phyloP scores from a whole-genome alignment of 768 basidiomycete genomes.

The Galerina marginata region DNA sequence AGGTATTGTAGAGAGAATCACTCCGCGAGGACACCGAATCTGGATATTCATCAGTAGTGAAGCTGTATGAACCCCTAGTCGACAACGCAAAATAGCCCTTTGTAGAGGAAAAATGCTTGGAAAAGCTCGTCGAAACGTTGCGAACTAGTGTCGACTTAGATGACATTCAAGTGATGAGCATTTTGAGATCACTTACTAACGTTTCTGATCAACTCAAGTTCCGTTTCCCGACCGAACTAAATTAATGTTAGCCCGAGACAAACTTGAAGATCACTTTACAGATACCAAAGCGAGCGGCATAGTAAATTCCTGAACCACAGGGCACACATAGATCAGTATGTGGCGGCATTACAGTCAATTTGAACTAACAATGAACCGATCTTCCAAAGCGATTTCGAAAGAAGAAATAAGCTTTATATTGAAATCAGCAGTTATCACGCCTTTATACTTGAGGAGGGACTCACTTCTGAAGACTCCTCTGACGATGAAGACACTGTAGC shows the following conservation, averaged over 20 bases:
- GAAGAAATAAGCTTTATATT: constrained; percentile 61
- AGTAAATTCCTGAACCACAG: constrained; percentile 60
- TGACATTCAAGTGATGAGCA: background rate
- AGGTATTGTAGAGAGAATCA: constrained; percentile 36
- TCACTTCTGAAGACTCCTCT: constrained; percentile 63
- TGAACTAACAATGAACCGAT: constrained; percentile 63
- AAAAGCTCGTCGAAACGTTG: constrained; percentile 63
- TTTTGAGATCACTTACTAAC: constrained; percentile 52
- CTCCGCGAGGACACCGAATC: constrained; percentile 53
- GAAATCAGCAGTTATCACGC: constrained; percentile 10
- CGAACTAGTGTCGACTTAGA: constrained; percentile 36
- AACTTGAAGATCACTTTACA: background rate
- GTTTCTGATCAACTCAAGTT: constrained; percentile 69
- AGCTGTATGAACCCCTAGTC: constrained; percentile 34
- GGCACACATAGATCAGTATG: background rate
- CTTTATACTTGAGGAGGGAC: background rate
- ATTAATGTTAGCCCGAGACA: constrained; percentile 1
- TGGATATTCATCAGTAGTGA: constrained; percentile 42
- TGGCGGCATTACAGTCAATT: background rate
- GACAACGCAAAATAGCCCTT: constrained; percentile 48
- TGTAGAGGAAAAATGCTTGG: constrained; percentile 51
- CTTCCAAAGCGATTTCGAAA: constrained; percentile 70
- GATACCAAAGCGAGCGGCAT: constrained; percentile 69
- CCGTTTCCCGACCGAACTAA: constrained; percentile 74
- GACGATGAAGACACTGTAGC: constrained; percentile 61